Evolutionary conservation across 768 basidiomycete species (phyloP).

Genomic region (Lactarius hatsudake): DNA sequence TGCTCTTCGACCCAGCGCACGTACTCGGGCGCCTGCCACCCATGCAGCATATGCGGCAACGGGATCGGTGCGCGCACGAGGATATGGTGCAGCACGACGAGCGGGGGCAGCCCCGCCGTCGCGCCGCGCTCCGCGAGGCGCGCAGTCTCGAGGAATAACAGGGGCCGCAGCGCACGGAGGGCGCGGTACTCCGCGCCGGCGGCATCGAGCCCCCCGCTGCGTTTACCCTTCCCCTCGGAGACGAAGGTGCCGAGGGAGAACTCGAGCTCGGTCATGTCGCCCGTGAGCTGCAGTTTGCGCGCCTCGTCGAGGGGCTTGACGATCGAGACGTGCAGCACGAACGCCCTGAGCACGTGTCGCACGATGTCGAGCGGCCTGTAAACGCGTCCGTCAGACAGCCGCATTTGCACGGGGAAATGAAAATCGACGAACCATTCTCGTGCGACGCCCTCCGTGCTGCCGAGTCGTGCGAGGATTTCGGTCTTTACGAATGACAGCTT

Average conservation of each 20-base stretch:
- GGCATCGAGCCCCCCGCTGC: constrained; percentile 58
- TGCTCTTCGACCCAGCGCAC: constrained; percentile 96
- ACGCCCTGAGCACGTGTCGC: constrained; percentile 77
- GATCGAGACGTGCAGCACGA: constrained; percentile 92
- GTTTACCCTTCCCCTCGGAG: constrained; percentile 54
- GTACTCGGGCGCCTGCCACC: constrained; percentile 96
- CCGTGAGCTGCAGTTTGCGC: constrained; percentile 91
- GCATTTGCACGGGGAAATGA: neutral
- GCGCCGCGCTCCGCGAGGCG: constrained; percentile 60
- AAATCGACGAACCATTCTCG: constrained; percentile 63
- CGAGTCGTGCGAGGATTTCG: constrained; percentile 71
- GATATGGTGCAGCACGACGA: constrained; percentile 90
- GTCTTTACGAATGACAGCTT: constrained; percentile 79
- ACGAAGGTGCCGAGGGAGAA: constrained; percentile 84
- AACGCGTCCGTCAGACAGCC: neutral
- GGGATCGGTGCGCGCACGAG: constrained; percentile 84
- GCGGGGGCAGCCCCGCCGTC: constrained; percentile 76
- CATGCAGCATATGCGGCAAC: constrained; percentile 84
- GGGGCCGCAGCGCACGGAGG: constrained; percentile 80
- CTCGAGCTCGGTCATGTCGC: constrained; percentile 96
- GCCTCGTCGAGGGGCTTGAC: constrained; percentile 87
- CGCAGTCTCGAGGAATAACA: constrained; percentile 84
- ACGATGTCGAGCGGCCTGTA: constrained; percentile 48
- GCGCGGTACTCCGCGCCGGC: constrained; percentile 87
- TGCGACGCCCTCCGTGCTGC: constrained; percentile 62